phyloP scores from a whole-genome alignment of 192 early-diverging fungal genomes.

The Coemansia asiatica region DNA sequence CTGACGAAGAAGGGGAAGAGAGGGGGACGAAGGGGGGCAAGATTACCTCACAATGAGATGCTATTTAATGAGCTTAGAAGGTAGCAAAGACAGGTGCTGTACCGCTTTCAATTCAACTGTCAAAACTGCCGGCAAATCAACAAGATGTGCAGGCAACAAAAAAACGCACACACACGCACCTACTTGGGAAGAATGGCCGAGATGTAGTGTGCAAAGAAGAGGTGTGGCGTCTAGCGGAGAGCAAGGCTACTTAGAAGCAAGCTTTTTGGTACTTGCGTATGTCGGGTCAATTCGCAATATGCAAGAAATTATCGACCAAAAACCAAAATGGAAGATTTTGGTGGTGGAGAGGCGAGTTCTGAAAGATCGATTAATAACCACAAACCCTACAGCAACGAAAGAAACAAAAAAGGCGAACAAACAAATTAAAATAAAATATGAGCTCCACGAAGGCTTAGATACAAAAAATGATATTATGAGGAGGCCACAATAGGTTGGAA shows the following conservation, averaged over 20 bases:
- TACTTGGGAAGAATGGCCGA: background rate
- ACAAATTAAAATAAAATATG: background rate
- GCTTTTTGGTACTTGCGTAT: background rate
- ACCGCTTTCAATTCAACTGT: background rate
- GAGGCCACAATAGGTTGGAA: background rate
- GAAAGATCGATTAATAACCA: constrained; percentile 13
- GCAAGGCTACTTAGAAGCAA: constrained; percentile 11
- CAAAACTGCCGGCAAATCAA: constrained; percentile 14
- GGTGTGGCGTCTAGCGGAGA: constrained; percentile 9
- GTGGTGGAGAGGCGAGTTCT: background rate
- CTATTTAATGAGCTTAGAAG: constrained; percentile 12
- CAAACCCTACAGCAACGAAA: background rate
- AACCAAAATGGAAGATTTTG: background rate
- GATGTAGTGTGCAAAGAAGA: constrained; percentile 8
- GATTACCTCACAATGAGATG: constrained; percentile 36
- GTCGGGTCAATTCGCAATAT: background rate
- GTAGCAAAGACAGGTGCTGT: background rate
- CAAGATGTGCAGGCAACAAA: background rate
- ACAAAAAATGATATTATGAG: constrained; percentile 6
- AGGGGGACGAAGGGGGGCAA: constrained; percentile 15
- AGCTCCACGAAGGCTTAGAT: constrained; percentile 4
- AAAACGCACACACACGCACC: background rate
- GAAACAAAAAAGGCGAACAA: background rate
- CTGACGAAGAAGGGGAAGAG: constrained; percentile 6
- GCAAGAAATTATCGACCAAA: background rate